Base-by-base conservation (phyloP, 129 eudicot genomes). In the Tagetes patula region DNA sequence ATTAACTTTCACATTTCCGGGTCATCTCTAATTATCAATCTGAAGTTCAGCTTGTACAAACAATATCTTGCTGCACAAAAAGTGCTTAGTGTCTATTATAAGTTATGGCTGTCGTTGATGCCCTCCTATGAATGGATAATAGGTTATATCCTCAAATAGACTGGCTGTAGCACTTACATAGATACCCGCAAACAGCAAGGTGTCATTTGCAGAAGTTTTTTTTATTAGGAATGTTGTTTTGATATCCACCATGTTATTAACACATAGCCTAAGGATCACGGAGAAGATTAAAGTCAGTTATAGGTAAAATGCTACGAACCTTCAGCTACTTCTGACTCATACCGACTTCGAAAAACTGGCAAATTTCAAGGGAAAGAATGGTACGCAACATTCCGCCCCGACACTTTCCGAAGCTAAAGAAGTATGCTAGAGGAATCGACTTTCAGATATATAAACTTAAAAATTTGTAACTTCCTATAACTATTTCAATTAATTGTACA, bases 391-490 rank as follows among this genome's bases (percentile, higher is more conserved):
- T 54, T 20, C 60, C 60, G 20, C 60, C 56, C 11, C 34, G 27
- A 20, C 60, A 54, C 9, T 53, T 27, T 1, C 34, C 60, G 27
- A 13, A 52, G 58, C 58, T 52, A 52, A 20, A 27, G 6, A 54
- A 54, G 60, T 14, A 54, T 54, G 60, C 60, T 54, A 5, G 60
- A 54, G 60, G 60, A 20, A 27, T 54, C 10, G 60, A 54, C 27
- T 54, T 54, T 54, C 33, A 14, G 60, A 54, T 27, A 14, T 6
- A 54, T 20, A 20, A 54, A 54, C 60, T 54, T 54, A 11, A 27
- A 54, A 20, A 20, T 20, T 54, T 54, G 60, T 20, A 54, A 54
- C 60, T 20, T 54, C 60, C 33, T 5, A 20, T 3, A 54, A 54
- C 10, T 20, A 54, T 20, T 54, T 54, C 60, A 54, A 20, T 3